These are phyloP conservation scores for Citrus unshiu DNA, from an alignment of 345 rosid species.

Conservation along the genomic window DNA sequence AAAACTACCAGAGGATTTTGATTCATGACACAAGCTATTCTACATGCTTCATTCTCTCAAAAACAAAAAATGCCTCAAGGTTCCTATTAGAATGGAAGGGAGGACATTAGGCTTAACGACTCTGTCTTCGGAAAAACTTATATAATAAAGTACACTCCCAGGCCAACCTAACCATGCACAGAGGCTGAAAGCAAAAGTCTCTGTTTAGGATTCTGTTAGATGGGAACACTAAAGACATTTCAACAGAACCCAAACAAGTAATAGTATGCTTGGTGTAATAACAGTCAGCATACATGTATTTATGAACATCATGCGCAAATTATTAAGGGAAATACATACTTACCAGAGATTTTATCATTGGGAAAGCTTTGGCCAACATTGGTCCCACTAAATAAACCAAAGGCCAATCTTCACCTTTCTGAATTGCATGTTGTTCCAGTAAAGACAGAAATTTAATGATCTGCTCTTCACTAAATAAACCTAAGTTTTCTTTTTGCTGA, in stretches of 20 bases:
- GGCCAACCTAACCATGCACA: not conserved
- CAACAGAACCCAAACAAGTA: not conserved
- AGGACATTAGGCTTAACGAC: not conserved
- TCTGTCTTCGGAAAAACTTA: not conserved
- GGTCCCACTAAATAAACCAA: conserved; percentile 68
- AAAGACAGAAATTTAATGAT: conserved; percentile 57
- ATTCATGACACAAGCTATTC: not conserved
- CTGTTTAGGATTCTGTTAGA: not conserved
- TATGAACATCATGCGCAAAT: not conserved
- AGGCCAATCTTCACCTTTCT: conserved; percentile 76
- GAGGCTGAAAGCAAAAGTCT: not conserved
- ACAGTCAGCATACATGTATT: not conserved
- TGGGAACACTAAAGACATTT: not conserved
- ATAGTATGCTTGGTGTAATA: not conserved
- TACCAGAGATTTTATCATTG: conserved; percentile 70
- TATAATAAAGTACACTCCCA: not conserved
- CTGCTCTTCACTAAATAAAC: conserved; percentile 32
- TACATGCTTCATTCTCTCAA: not conserved
- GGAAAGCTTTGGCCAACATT: conserved; percentile 56
- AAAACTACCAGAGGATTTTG: not conserved
- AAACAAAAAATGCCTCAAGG: not conserved
- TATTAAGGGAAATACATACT: conserved; percentile 31
- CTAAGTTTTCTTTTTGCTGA: conserved; percentile 40
- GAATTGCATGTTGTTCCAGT: conserved; percentile 41
- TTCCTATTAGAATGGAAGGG: not conserved